Conservation (phyloP, 768 basidiomycete genomes). For the Amanita inopinata region DNA sequence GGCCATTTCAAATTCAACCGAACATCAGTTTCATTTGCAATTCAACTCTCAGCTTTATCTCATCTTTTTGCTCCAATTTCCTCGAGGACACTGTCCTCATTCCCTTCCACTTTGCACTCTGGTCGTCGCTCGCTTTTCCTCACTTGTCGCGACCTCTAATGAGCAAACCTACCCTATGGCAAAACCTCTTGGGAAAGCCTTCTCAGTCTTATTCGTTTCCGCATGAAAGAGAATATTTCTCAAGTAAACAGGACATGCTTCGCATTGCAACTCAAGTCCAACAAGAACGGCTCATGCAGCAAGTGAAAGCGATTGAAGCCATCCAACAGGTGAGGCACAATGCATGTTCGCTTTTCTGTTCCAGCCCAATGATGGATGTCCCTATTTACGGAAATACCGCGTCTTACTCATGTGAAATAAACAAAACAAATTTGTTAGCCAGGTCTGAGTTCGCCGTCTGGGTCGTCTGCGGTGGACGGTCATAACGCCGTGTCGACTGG, state of each 20-base stretch:
- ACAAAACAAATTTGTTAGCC: no score
- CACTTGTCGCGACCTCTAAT: conserved; percentile 11
- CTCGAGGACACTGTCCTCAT: not conserved
- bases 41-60: no score
- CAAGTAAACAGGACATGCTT: conserved; percentile 40
- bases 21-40: no score
- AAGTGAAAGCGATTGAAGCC: conserved; percentile 3
- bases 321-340: not conserved
- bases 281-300: conserved; percentile 9
- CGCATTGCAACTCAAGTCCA: conserved; percentile 26
- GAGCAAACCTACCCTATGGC: conserved; percentile 26
- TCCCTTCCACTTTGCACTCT: not conserved
- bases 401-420: no score
- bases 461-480: no score
- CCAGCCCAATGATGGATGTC: no score
- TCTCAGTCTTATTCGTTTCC: conserved; percentile 52
- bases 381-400: no score
- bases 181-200: conserved; percentile 51
- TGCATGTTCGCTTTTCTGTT: not conserved
- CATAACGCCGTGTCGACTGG: no score
- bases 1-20: not conserved
- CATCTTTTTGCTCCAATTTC: no score
- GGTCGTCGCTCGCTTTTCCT: not conserved
- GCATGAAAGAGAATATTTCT: conserved; percentile 37
- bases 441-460: no score